phyloP scores from a whole-genome alignment of 2,329 filamentous ascomycete species.

The Macrophomina pseudophaseolina region DNA sequence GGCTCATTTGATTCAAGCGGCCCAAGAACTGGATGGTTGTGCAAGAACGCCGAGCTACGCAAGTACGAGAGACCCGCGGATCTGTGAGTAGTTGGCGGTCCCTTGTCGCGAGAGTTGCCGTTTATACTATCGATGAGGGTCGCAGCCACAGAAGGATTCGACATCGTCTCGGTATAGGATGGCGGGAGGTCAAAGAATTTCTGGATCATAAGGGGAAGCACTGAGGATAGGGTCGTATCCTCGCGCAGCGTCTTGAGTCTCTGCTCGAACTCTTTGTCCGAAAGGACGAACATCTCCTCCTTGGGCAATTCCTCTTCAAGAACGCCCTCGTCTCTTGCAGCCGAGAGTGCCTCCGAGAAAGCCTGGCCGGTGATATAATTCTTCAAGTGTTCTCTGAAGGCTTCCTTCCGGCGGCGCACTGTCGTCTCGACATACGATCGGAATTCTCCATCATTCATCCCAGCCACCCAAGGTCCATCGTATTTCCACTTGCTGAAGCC shows the following conservation, averaged over 20 bases:
- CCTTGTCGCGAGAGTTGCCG: not conserved
- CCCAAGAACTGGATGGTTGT: constrained; percentile 66
- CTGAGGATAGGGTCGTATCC: constrained; percentile 56
- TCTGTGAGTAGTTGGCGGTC: constrained; percentile 65
- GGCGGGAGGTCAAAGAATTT: constrained; percentile 63
- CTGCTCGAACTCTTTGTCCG: constrained; percentile 34
- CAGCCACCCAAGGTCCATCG: constrained; percentile 63
- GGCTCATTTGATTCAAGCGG: constrained; percentile 60
- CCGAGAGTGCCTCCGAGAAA: not conserved
- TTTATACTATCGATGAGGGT: not conserved
- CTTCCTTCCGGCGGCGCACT: not conserved
- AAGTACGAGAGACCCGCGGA: constrained; percentile 68
- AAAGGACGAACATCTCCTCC: constrained; percentile 37
- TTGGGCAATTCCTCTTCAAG: constrained; percentile 21
- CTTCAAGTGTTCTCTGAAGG: constrained; percentile 37
- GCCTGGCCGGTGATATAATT: constrained; percentile 10
- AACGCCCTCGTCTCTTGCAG: not conserved
- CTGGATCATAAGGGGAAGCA: constrained; percentile 58
- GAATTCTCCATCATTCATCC: constrained; percentile 56
- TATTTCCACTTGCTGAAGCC: constrained; percentile 57
- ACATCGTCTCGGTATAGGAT: constrained; percentile 13
- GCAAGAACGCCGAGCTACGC: constrained; percentile 58
- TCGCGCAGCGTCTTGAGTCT: constrained; percentile 49
- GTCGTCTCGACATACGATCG: constrained; percentile 32
- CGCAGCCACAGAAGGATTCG: not conserved